Conservation (phyloP, 2,329 filamentous ascomycete genomes). For the Didymella sp. region DNA sequence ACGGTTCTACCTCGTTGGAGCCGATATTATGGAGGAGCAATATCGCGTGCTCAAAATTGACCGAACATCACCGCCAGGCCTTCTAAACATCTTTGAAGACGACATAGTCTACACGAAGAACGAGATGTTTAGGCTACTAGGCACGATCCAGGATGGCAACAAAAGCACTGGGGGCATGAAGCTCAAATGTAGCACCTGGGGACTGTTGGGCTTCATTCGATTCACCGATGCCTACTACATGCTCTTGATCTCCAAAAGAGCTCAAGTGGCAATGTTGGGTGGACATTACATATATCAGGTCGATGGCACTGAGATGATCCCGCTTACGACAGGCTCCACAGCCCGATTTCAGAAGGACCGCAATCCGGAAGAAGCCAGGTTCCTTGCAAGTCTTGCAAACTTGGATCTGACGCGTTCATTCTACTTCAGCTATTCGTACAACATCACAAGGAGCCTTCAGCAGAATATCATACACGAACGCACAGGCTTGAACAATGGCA, state of each 20-base stretch:
- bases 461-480: slow-evolving; percentile 88
- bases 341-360: slow-evolving; percentile 77
- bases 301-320: slow-evolving; percentile 89
- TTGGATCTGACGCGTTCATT: slow-evolving; percentile 90
- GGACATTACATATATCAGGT: slow-evolving; percentile 97
- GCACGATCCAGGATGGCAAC: slow-evolving; percentile 95
- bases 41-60: slow-evolving; percentile 96
- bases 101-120: slow-evolving; percentile 91
- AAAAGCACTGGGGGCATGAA: slow-evolving; percentile 88
- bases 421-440: slow-evolving; percentile 98
- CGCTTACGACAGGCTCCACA: slow-evolving; percentile 74
- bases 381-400: slow-evolving; percentile 86
- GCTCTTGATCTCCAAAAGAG: slow-evolving; percentile 94
- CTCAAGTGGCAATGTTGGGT: slow-evolving; percentile 93
- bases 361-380: slow-evolving; percentile 88
- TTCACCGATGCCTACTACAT: slow-evolving; percentile 98
- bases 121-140: slow-evolving; percentile 91
- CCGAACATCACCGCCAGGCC: slow-evolving; percentile 78
- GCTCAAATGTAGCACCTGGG: slow-evolving; percentile 90
- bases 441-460: slow-evolving; percentile 90
- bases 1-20: slow-evolving; percentile 92
- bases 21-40: slow-evolving; percentile 84
- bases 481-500: slow-evolving; percentile 70
- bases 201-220: slow-evolving; percentile 89
- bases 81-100: slow-evolving; percentile 87